A percentile compares a stretch with the other conserved stretches of the same genome.
Evolutionary conservation across 2,329 filamentous ascomycete genomes (phyloP).

Genomic region (Cordyceps militaris): DNA sequence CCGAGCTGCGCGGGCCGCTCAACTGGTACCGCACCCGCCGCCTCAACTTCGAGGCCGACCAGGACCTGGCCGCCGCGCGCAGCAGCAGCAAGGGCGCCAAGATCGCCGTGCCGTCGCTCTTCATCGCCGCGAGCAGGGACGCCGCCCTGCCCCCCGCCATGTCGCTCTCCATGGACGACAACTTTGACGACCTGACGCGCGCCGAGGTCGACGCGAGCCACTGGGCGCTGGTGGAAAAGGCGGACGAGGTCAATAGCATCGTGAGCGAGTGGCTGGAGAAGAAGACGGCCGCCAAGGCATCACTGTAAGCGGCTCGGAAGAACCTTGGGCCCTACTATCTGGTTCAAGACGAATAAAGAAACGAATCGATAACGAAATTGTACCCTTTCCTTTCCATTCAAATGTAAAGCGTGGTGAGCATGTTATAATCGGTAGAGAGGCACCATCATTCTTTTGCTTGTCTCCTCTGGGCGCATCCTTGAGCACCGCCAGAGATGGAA

Average conservation of each 20-base stretch:
- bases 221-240: conserved; percentile 75
- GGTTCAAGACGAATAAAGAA: background rate
- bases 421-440: background rate
- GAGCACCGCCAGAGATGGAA: background rate
- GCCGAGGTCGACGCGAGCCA: conserved; percentile 64
- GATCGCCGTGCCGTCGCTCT: conserved; percentile 60
- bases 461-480: background rate
- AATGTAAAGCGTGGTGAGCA: background rate
- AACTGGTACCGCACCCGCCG: conserved; percentile 80
- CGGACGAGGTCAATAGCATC: conserved; percentile 61
- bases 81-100: background rate
- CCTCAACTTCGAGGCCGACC: conserved; percentile 61
- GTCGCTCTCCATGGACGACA: conserved; percentile 62
- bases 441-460: background rate
- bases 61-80: conserved; percentile 48
- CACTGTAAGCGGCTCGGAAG: conserved; percentile 18
- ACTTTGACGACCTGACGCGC: conserved; percentile 57
- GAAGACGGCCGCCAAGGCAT: conserved; percentile 21
- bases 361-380: background rate
- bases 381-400: too few relatives aligned
- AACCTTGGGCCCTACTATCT: background rate
- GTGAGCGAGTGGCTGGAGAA: conserved; percentile 60
- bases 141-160: conserved; percentile 64
- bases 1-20: conserved; percentile 67
- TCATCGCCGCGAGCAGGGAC: conserved; percentile 68